Percentiles rank a stretch among this genome's conserved stretches.
Evolutionary conservation across 129 eudicot genomes (phyloP).

Genomic region (Solidago caesia): DNA sequence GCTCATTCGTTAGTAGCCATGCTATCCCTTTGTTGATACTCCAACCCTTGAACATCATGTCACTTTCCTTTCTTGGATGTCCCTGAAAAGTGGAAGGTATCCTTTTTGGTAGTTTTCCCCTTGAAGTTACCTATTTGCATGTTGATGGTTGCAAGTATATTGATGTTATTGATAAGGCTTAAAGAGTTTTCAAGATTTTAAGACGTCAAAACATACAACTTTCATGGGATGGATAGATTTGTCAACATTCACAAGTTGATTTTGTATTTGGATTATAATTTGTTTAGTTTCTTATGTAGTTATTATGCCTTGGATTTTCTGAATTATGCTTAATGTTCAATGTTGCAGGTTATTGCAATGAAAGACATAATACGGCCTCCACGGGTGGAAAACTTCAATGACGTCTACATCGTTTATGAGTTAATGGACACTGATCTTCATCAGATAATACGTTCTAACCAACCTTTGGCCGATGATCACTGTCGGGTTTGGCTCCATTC

Average conservation of each 20-base stretch:
- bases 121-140: not conserved
- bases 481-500: conserved; percentile 71
- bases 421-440: conserved; percentile 98
- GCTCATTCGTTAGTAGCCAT: too few relatives aligned
- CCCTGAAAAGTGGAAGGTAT: not conserved
- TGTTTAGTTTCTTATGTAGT: not conserved
- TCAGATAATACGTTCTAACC: conserved; percentile 89
- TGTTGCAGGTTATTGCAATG: conserved; percentile 68
- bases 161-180: conserved; percentile 9
- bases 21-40: too few relatives aligned
- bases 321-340: not conserved
- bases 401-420: conserved; percentile 88
- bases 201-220: not conserved
- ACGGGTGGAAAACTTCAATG: conserved; percentile 72
- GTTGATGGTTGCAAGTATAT: not conserved
- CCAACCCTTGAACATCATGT: not conserved
- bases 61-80: not conserved
- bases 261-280: conserved; percentile 3
- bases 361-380: conserved; percentile 94
- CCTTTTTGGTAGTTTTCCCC: not conserved
- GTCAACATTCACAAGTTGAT: conserved; percentile 17
- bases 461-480: conserved; percentile 78
- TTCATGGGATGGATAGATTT: not conserved
- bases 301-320: not conserved
- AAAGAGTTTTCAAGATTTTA: conserved; percentile 24